Evolutionary conservation across 257 asterid genomes (phyloP), one percentile per base, ranked within the genome.

Genomic region (Petunia axillaris): DNA sequence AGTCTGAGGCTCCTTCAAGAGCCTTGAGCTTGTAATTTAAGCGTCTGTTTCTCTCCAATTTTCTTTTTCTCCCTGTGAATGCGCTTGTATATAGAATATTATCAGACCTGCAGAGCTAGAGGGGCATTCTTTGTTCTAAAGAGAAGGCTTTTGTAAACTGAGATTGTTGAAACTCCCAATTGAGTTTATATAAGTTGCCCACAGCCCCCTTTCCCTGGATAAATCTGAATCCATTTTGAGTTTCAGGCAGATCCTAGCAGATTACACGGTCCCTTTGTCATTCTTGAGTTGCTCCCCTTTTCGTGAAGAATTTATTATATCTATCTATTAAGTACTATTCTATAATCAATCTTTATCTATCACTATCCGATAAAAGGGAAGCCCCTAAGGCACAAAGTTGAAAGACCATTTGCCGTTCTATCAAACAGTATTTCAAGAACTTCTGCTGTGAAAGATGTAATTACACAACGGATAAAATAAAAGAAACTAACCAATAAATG

Each of bases 1-100:
- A 58, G 58, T 40, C 5, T 41, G 71, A 77, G 71, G 80, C 66
- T 58, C 55, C 58, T 0, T 63, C 71, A 77, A 77, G 80, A 77
- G 80, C 80, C 39, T 58, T 58, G 66, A 40, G 71, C 71, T 77
- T 41, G 71, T 77, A 63, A 77, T 8, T 25, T 40, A 9, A 65
- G 50, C 15, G 52, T 65, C 73, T 65, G 35, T 65, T 65, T 40
- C 50, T 64, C 15, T 40, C 6, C 54, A 15, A 1, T 65, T 65
- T 65, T 36, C 16, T 10, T 14, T 65, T 73, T n/a, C 13, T 25
- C 25, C 25, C 6, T 53, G 35, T 75, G 25, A 35, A 6, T 54
- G 53, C 50, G 53, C 50, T 54, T 75, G 79, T 75, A 75, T 52
- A 54, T 75, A 75, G 37, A 75, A 52, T 52, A 41, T 66, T 66